Percentiles rank a stretch among this genome's conserved stretches.
These are phyloP conservation scores for Persicaria tinctoria DNA, from an alignment of 148 eudicot species.

Conservation along the genomic window DNA sequence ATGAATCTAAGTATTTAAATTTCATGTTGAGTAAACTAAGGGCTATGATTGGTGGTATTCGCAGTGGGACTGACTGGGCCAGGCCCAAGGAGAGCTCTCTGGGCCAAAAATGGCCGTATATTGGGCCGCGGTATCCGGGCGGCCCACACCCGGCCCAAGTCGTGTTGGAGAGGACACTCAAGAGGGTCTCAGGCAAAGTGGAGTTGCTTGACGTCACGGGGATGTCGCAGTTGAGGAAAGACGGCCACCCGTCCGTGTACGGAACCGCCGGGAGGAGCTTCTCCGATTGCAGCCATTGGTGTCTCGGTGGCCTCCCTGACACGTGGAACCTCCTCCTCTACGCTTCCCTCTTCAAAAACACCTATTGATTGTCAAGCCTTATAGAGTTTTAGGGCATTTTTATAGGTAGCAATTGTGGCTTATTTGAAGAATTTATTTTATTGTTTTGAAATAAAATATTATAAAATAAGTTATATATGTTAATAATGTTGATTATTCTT, in stretches of 20 bases:
- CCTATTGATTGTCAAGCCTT: background rate
- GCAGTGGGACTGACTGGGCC: conserved; percentile 3
- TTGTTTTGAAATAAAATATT: too few species aligned
- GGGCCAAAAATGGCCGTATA: background rate
- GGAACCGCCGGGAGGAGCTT: background rate
- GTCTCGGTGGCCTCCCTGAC: conserved; percentile 1
- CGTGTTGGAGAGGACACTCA: conserved; percentile 1
- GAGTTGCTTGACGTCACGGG: background rate
- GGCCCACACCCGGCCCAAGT: conserved; percentile 10
- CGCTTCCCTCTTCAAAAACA: background rate
- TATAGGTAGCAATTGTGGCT: too few species aligned
- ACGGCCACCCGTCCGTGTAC: conserved; percentile 7
- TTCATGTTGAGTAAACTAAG: too few species aligned
- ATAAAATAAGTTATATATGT: too few species aligned
- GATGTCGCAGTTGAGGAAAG: conserved; percentile 9
- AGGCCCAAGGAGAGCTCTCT: background rate
- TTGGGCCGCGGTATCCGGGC: background rate
- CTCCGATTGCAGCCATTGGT: conserved; percentile 6
- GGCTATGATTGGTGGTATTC: background rate
- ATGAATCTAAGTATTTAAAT: too few species aligned
- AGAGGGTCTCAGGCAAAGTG: background rate
- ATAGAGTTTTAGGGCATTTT: too few species aligned
- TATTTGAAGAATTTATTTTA: too few species aligned
- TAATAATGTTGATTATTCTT: too few species aligned
- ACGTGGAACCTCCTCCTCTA: conserved; percentile 11